These are phyloP conservation scores for Phymatotrichopsis omnivora DNA, from an alignment of 2,329 filamentous ascomycete genomes.

Conservation along the genomic window DNA sequence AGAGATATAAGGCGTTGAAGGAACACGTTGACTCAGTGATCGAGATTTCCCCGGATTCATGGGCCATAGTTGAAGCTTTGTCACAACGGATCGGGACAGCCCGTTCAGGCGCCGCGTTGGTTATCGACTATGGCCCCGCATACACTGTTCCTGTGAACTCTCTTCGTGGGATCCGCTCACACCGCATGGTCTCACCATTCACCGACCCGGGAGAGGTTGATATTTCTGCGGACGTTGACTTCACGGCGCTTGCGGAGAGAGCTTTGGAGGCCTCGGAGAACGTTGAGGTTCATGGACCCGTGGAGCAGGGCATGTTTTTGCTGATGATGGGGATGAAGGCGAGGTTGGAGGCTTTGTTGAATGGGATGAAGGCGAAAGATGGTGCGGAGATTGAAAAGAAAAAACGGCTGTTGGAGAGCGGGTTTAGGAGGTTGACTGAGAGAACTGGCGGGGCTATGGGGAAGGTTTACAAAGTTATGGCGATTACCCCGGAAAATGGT, in stretches of 20 bases:
- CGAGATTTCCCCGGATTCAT: conserved; percentile 82
- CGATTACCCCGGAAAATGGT: conserved; percentile 75
- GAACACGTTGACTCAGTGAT: conserved; percentile 59
- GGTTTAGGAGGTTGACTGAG: conserved; percentile 74
- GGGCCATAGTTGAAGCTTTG: conserved; percentile 70
- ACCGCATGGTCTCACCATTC: conserved; percentile 70
- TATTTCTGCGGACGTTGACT: conserved; percentile 87
- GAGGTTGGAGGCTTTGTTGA: conserved; percentile 58
- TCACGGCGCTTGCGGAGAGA: conserved; percentile 71
- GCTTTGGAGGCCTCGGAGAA: conserved; percentile 64
- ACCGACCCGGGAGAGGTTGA: conserved; percentile 72
- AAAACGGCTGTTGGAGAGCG: conserved; percentile 54
- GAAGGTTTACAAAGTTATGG: conserved; percentile 84
- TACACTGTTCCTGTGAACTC: conserved; percentile 76
- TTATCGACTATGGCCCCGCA: conserved; percentile 84
- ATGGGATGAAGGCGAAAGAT: conserved; percentile 35
- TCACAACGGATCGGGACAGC: conserved; percentile 64
- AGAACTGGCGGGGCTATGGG: conserved; percentile 79
- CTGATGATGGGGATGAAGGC: conserved; percentile 71
- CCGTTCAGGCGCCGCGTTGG: conserved; percentile 71
- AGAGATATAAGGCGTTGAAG: conserved; percentile 68
- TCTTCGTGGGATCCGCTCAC: conserved; percentile 73
- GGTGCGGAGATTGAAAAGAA: conserved; percentile 40
- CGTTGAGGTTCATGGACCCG: conserved; percentile 85
- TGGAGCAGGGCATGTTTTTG: conserved; percentile 74